Evolutionary conservation across 257 asterid species (phyloP), one percentile per base, ranked within the genome.

Genomic region (Asclepias syriaca): DNA sequence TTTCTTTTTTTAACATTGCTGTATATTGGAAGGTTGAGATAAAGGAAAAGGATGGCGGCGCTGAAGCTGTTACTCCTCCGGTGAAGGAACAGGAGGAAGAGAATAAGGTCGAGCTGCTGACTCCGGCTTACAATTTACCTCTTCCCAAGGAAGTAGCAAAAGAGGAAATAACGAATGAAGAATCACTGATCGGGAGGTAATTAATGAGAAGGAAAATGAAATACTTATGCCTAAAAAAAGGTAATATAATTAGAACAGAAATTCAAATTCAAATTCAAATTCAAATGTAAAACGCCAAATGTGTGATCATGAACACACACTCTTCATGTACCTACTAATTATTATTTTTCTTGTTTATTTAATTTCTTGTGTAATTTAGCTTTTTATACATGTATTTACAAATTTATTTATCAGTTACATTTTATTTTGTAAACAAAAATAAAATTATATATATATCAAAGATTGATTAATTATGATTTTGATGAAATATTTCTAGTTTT

Each of bases 91-190:
- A 69, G 22, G 61, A 69, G n/a, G 40, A 64, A 27, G 46, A 24
- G 2, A 8, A 19, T 4, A 19, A n/a, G 4, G 72, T 10, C 29
- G 51, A 12, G 16, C 12, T 5, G 16, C 8, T 13, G 32, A 0
- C 65, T 34, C 64, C 61, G 57, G 63, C 18, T 50, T 32, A 27
- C 10, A 48, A 68, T 66, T 32, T 51, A 29, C 63, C 65, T 1
- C 19, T 49, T 40, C 11, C 56, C 39, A 56, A 27, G 21, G 74
- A 34, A 70, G 21, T 43, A 10, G 8, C 65, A 43, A 43, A 37
- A 57, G 66, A 56, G 57, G 74, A 50, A 68, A 68, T 8, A 5
- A 49, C 48, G n/a, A 39, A 7, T 39, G 69, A n/a, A 65, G 51
- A 65, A 22, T 8, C 69, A 39, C 48, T 43, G 48, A 43, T 6